These are phyloP conservation scores for Pyrus hybrid DNA, from an alignment of 331 rosid genomes.

Conservation along the genomic window DNA sequence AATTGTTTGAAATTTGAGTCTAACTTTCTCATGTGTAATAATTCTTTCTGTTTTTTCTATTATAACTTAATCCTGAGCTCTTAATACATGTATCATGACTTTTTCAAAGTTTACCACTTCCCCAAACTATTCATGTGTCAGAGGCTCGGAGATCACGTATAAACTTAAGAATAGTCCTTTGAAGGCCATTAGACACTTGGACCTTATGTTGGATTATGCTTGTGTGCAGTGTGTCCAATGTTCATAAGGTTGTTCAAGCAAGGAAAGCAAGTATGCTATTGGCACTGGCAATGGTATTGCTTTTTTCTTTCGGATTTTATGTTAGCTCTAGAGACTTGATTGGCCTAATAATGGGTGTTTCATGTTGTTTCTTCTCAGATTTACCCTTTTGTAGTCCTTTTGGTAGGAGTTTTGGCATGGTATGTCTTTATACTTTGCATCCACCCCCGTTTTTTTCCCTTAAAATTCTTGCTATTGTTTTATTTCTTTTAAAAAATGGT, in stretches of 20 bases:
- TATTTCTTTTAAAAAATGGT: neutral
- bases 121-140: neutral
- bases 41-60: too few relatives aligned
- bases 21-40: too few relatives aligned
- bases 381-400: slow-evolving; percentile 67
- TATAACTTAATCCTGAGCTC: too few relatives aligned
- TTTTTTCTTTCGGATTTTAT: neutral
- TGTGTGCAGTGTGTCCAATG: slow-evolving; percentile 64
- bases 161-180: too few relatives aligned
- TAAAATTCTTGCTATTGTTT: too few relatives aligned
- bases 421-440: slow-evolving; percentile 28
- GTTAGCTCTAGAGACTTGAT: slow-evolving; percentile 9
- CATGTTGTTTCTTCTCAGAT: slow-evolving; percentile 44
- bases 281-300: slow-evolving; percentile 91
- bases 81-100: too few relatives aligned
- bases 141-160: neutral
- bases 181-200: neutral
- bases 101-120: neutral
- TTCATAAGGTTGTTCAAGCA: slow-evolving; percentile 68
- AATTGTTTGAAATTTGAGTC: too few relatives aligned
- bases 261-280: slow-evolving; percentile 72
- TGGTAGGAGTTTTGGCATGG: slow-evolving; percentile 79
- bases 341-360: slow-evolving; percentile 2
- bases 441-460: neutral
- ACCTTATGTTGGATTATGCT: slow-evolving; percentile 18